phyloP scores from a whole-genome alignment of 1,284 basidiomycete species.

The Ustilago cynodontis region DNA sequence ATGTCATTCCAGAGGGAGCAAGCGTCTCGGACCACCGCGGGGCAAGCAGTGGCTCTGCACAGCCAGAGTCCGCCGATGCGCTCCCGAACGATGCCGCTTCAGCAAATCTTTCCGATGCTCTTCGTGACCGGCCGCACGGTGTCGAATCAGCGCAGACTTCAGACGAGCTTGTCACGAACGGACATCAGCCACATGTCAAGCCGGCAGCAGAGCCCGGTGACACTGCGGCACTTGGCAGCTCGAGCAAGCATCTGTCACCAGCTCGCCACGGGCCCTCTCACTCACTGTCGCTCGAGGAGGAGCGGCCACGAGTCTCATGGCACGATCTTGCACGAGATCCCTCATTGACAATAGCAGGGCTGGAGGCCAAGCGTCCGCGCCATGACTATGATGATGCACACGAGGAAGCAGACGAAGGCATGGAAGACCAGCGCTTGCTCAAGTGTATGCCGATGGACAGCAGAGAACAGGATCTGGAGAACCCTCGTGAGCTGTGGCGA shows the following conservation, averaged over 20 bases:
- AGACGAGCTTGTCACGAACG: not conserved
- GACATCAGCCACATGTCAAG: not conserved
- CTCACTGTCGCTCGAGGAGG: slow-evolving; percentile 5
- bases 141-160: not conserved
- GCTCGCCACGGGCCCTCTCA: not conserved
- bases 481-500: slow-evolving; percentile 35
- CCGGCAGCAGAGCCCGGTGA: not conserved
- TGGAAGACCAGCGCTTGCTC: slow-evolving; percentile 29
- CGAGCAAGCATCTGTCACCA: not conserved
- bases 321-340: slow-evolving; percentile 18
- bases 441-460: slow-evolving; percentile 18
- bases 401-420: slow-evolving; percentile 17
- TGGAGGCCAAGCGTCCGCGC: slow-evolving; percentile 24
- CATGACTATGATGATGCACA: not conserved
- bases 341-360: not conserved
- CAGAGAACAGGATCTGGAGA: slow-evolving; percentile 21
- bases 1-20: slow-evolving; percentile 29
- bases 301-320: slow-evolving; percentile 42
- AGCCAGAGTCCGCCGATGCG: not conserved
- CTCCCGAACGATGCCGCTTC: not conserved
- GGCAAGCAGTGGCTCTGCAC: not conserved
- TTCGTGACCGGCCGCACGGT: not conserved
- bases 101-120: not conserved
- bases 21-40: not conserved
- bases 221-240: not conserved